Percentiles rank a stretch among this genome's conserved stretches.
Conservation (phyloP, 2,329 filamentous ascomycete species). For the Alternaria consortialis region DNA sequence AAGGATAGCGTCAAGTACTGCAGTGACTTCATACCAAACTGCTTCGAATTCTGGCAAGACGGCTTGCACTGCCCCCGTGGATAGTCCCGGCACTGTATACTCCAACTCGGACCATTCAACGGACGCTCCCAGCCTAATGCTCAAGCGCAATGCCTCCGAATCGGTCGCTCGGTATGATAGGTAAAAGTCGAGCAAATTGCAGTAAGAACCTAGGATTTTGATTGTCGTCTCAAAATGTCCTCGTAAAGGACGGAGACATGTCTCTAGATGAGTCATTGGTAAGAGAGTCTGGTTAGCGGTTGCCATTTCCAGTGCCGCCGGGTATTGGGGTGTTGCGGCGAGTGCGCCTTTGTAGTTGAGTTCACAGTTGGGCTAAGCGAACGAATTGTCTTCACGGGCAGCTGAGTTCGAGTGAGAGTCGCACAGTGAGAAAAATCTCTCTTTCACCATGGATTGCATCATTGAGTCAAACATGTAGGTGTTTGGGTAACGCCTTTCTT, state of each 20-base stretch:
- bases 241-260: not conserved
- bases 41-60: not conserved
- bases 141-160: not conserved
- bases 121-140: no score
- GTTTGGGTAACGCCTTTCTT: not conserved
- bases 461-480: not conserved
- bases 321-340: no score
- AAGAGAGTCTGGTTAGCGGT: not conserved
- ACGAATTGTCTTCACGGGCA: not conserved
- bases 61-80: not conserved
- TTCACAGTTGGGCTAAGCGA: not conserved
- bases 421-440: not conserved
- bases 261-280: not conserved
- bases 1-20: not conserved
- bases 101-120: no score
- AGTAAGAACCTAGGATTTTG: not conserved
- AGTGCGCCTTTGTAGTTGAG: not conserved
- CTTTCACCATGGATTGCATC: not conserved
- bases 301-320: not conserved
- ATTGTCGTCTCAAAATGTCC: not conserved
- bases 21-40: not conserved
- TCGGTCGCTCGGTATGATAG: not conserved
- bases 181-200: not conserved
- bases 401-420: not conserved
- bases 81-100: not conserved